Evolutionary conservation across 805 yeast genomes (phyloP).

Genomic region (Spathaspora gorwiae): DNA sequence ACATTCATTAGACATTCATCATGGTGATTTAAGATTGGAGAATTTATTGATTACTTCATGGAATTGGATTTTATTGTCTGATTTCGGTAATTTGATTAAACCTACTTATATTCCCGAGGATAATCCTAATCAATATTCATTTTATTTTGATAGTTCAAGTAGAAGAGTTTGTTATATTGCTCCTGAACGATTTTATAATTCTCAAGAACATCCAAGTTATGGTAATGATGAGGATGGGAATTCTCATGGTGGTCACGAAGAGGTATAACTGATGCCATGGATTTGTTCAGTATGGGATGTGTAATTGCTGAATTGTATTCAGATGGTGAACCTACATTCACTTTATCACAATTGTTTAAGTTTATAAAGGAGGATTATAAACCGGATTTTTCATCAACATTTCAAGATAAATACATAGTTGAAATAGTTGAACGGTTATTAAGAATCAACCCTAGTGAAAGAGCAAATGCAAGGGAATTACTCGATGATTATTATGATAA

Average conservation of each 20-base stretch:
- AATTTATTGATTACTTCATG: slow-evolving; percentile 82
- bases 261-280: slow-evolving; percentile 61
- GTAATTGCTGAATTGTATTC: slow-evolving; percentile 82
- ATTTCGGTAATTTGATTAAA: slow-evolving; percentile 73
- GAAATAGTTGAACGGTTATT: slow-evolving; percentile 63
- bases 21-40: slow-evolving; percentile 92
- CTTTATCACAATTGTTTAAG: slow-evolving; percentile 81
- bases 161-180: slow-evolving; percentile 88
- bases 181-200: slow-evolving; percentile 74
- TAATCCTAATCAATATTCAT: slow-evolving; percentile 87
- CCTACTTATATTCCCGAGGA: slow-evolving; percentile 86
- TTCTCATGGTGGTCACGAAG: slow-evolving; percentile 16
- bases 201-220: slow-evolving; percentile 17
- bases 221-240: slow-evolving; percentile 19
- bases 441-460: slow-evolving; percentile 51
- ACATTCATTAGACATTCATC: slow-evolving; percentile 59
- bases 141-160: slow-evolving; percentile 87
- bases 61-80: slow-evolving; percentile 81
- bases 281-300: slow-evolving; percentile 79
- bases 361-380: slow-evolving; percentile 64
- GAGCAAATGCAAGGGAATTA: slow-evolving; percentile 54
- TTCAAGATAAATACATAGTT: slow-evolving; percentile 48
- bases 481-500: slow-evolving; percentile 45
- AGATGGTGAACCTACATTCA: slow-evolving; percentile 84
- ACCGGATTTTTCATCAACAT: slow-evolving; percentile 54